phyloP scores from a whole-genome alignment of 352 stramenopile species.

The Globisporangium cylindrosporum region DNA sequence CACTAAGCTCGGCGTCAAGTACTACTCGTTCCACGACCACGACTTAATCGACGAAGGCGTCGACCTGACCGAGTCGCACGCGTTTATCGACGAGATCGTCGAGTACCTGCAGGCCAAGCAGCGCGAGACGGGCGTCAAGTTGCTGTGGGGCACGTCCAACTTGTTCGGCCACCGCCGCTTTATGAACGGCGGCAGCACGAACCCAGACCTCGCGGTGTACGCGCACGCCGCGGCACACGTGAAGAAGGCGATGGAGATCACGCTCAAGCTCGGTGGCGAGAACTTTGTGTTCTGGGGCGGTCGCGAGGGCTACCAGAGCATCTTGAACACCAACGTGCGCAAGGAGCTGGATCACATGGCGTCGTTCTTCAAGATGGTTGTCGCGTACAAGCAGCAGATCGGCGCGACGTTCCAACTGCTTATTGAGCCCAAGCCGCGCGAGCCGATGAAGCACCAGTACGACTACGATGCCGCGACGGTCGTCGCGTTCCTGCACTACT shows the following conservation, averaged over 20 bases:
- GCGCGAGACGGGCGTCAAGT: slow-evolving; percentile 65
- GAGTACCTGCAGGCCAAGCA: slow-evolving; percentile 64
- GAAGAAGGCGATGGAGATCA: slow-evolving; percentile 87
- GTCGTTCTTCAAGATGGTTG: slow-evolving; percentile 76
- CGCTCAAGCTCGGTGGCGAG: slow-evolving; percentile 71
- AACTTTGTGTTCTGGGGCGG: slow-evolving; percentile 90
- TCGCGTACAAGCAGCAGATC: slow-evolving; percentile 76
- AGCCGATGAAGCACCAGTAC: slow-evolving; percentile 90
- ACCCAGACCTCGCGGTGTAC: slow-evolving; percentile 81
- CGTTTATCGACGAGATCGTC: slow-evolving; percentile 33
- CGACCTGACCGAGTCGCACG: slow-evolving; percentile 39
- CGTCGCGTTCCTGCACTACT: slow-evolving; percentile 79
- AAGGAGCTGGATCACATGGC: slow-evolving; percentile 83
- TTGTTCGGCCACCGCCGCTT: slow-evolving; percentile 74
- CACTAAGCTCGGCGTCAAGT: slow-evolving; percentile 78
- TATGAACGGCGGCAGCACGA: slow-evolving; percentile 86
- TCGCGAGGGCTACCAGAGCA: slow-evolving; percentile 73
- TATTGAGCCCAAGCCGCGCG: slow-evolving; percentile 82
- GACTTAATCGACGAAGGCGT: slow-evolving; percentile 71
- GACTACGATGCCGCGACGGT: slow-evolving; percentile 85
- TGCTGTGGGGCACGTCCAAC: slow-evolving; percentile 84
- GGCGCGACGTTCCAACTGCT: slow-evolving; percentile 75
- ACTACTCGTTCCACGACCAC: slow-evolving; percentile 86
- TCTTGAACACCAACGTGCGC: slow-evolving; percentile 78
- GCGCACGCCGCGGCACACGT: slow-evolving; percentile 72